Base-by-base conservation (phyloP, 805 yeast genomes). In the Zygotorulaspora danielsina region DNA sequence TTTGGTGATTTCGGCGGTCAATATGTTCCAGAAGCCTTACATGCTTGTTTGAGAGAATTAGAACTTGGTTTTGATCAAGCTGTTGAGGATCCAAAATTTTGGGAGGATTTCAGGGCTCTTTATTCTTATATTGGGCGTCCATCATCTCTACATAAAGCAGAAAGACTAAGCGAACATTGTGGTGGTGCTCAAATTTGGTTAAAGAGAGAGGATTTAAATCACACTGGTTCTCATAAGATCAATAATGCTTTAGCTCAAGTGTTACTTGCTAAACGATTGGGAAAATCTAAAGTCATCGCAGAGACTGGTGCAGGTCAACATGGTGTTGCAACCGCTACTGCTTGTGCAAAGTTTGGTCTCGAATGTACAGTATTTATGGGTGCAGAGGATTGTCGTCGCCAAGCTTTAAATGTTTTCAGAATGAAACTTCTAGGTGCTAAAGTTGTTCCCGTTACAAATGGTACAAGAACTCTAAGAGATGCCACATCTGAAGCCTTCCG, bases 1-100 rank as follows among this genome's bases (percentile, higher is more conserved):
- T 90, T 90, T 55, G 99, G 97, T 57, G 88, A 79, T 35, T 94
- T 87, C 59, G 99, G 99, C 62, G 99, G 99, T 44, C 98, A 93
- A 69, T 93, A 87, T 59, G 98, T 93, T 28, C 99, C 99, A 27
- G 99, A 93, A 70, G 86, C 95, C 16, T 70, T 93, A 57, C 90
- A 89, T 66, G 77, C 95, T 31, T 90, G 97, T 70, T 73, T 93
- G 53, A 76, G 79, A 46, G 95, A 93, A 67, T 75, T 93, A 42
- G 98, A 93, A 69, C 70, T 62, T 38, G 97, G 87, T 3, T 94
- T 89, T 61, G 89, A 84, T 60, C 74, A 71, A 30, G 96, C 97
- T 13, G 80, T 81, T 49, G 86, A 89, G 19, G 98, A 93, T 65
- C 93, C 88, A 26, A 58, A 66, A 24, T 93, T 93, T 73, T 93